These are phyloP conservation scores for Hyphodiscus sp. DNA, from an alignment of 2,329 filamentous ascomycete genomes.

Conservation along the genomic window DNA sequence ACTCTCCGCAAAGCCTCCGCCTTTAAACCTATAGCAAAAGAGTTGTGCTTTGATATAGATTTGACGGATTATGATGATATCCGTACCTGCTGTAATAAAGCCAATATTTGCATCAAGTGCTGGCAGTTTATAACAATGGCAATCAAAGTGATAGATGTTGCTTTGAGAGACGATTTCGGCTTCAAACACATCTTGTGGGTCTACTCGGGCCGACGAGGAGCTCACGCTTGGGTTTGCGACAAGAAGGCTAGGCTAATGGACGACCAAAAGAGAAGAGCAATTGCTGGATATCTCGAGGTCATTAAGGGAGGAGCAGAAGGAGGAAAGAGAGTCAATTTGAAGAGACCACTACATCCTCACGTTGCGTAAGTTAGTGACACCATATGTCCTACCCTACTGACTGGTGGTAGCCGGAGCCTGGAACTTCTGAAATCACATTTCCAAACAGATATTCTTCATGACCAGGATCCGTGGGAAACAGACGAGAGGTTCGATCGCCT, in stretches of 20 bases:
- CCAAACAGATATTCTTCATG: slow-evolving; percentile 69
- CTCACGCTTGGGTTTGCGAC: slow-evolving; percentile 97
- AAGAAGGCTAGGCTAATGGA: slow-evolving; percentile 77
- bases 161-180: slow-evolving; percentile 88
- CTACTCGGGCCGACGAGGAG: slow-evolving; percentile 92
- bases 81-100: slow-evolving; percentile 87
- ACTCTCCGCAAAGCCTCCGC: slow-evolving; percentile 70
- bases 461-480: slow-evolving; percentile 79
- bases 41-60: slow-evolving; percentile 98
- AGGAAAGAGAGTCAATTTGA: slow-evolving; percentile 79
- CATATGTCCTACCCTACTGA: slow-evolving; percentile 4
- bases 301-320: slow-evolving; percentile 80
- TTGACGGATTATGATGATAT: slow-evolving; percentile 98
- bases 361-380: slow-evolving; percentile 49
- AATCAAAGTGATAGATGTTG: slow-evolving; percentile 84
- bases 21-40: slow-evolving; percentile 84
- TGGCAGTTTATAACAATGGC: slow-evolving; percentile 98
- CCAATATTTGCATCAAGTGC: slow-evolving; percentile 89
- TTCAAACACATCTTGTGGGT: slow-evolving; percentile 98
- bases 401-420: slow-evolving; percentile 60
- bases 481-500: slow-evolving; percentile 68
- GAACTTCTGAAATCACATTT: slow-evolving; percentile 82
- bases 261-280: slow-evolving; percentile 75
- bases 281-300: slow-evolving; percentile 85
- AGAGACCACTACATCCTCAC: slow-evolving; percentile 85